These are phyloP conservation scores for Phaffia tasmanica DNA, from an alignment of 768 basidiomycete genomes.

Conservation along the genomic window DNA sequence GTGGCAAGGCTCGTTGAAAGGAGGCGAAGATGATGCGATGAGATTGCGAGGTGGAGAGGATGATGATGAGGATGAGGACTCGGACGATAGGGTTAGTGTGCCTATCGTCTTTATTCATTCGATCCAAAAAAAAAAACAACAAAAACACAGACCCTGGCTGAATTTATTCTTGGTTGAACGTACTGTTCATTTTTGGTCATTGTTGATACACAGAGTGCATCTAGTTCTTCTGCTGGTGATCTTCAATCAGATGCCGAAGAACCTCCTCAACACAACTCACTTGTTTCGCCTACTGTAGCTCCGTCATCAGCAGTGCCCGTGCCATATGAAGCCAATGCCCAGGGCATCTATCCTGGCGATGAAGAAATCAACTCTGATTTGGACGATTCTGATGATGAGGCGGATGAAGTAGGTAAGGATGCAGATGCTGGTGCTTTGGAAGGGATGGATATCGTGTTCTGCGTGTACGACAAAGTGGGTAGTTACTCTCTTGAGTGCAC, in stretches of 20 bases:
- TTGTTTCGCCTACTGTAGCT: slow-evolving; percentile 21
- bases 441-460: slow-evolving; percentile 84
- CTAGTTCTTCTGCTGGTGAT: slow-evolving; percentile 5
- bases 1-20: slow-evolving; percentile 18
- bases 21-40: slow-evolving; percentile 13
- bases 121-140: background rate
- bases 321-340: slow-evolving; percentile 35
- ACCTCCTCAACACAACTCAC: slow-evolving; percentile 5
- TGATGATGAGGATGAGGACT: slow-evolving; percentile 20
- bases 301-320: slow-evolving; percentile 1
- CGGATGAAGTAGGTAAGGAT: slow-evolving; percentile 51
- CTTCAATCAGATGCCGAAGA: background rate
- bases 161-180: background rate
- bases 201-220: background rate
- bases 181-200: background rate
- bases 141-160: background rate
- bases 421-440: slow-evolving; percentile 62
- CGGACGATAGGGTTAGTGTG: slow-evolving; percentile 5
- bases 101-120: background rate
- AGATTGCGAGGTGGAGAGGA: slow-evolving; percentile 21
- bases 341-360: slow-evolving; percentile 38
- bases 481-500: background rate
- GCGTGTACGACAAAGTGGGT: slow-evolving; percentile 91
- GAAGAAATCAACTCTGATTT: slow-evolving; percentile 95
- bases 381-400: slow-evolving; percentile 71